A percentile compares a stretch with the other conserved stretches of the same genome.
Conservation (phyloP, 176 grass and related monocot genomes). For the Carex myosuroides region DNA sequence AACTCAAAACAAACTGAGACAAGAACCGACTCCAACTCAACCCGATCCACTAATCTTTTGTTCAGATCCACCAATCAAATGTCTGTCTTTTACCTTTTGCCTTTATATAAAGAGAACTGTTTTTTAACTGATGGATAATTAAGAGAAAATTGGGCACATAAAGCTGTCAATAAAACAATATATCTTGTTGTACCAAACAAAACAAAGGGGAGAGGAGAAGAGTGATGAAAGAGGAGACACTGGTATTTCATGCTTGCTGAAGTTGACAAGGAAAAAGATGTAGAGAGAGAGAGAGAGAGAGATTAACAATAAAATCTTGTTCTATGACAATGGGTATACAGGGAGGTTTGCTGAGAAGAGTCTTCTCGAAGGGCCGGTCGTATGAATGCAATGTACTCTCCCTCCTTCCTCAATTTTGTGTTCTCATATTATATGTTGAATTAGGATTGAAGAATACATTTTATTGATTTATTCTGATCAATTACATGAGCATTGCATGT, state of each 20-base stretch:
- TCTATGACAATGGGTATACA: slow-evolving; percentile 48
- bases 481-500: too few relatives aligned
- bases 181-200: not conserved
- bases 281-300: not conserved
- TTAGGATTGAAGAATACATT: too few relatives aligned
- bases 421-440: not conserved
- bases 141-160: slow-evolving; percentile 17
- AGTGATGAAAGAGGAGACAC: not conserved
- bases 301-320: slow-evolving; percentile 4
- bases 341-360: slow-evolving; percentile 57
- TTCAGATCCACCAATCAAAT: slow-evolving; percentile 61
- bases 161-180: slow-evolving; percentile 24
- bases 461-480: too few relatives aligned
- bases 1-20: not conserved
- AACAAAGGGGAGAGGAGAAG: not conserved
- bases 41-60: slow-evolving; percentile 25
- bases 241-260: slow-evolving; percentile 9
- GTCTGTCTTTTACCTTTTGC: slow-evolving; percentile 28
- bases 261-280: not conserved
- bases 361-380: slow-evolving; percentile 60
- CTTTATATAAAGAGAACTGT: slow-evolving; percentile 22
- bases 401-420: not conserved
- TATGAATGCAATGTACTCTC: not conserved
- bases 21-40: slow-evolving; percentile 11
- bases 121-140: not conserved